phyloP scores from a whole-genome alignment of 2,329 filamentous ascomycete species.

The Aureobasidium melanogenum region DNA sequence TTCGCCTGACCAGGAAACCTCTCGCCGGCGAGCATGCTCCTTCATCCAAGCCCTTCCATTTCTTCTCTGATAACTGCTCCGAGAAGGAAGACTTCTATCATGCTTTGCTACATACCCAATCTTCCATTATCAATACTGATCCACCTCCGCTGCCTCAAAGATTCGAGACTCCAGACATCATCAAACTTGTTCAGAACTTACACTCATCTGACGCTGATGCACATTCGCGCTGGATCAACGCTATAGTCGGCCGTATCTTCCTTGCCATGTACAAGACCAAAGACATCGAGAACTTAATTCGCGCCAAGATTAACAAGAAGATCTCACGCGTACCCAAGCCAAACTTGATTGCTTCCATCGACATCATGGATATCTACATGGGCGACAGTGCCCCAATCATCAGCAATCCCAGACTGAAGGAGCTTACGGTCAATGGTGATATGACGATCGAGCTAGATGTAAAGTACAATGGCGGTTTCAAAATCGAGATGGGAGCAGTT shows the following conservation, averaged over 20 bases:
- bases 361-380: conserved; percentile 74
- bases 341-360: conserved; percentile 75
- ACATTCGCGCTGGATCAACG: conserved; percentile 90
- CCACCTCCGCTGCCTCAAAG: conserved; percentile 60
- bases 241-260: conserved; percentile 79
- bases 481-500: conserved; percentile 84
- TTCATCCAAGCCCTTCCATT: conserved; percentile 75
- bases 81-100: conserved; percentile 99
- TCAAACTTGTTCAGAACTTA: conserved; percentile 78
- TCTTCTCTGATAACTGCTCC: conserved; percentile 92
- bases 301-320: conserved; percentile 88
- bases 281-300: conserved; percentile 69
- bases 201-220: conserved; percentile 88
- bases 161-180: conserved; percentile 79
- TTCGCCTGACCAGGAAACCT: conserved; percentile 63
- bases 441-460: conserved; percentile 80
- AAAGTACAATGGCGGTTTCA: conserved; percentile 80
- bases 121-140: conserved; percentile 52
- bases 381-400: conserved; percentile 82
- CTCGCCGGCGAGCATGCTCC: conserved; percentile 45
- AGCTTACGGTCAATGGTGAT: conserved; percentile 86
- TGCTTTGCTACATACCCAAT: conserved; percentile 75
- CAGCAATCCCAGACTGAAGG: conserved; percentile 78
- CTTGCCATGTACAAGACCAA: conserved; percentile 78
- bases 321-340: conserved; percentile 90